Evolutionary conservation across 1,139 yeast genomes (phyloP).

Genomic region (Geotrichum bryndzae): DNA sequence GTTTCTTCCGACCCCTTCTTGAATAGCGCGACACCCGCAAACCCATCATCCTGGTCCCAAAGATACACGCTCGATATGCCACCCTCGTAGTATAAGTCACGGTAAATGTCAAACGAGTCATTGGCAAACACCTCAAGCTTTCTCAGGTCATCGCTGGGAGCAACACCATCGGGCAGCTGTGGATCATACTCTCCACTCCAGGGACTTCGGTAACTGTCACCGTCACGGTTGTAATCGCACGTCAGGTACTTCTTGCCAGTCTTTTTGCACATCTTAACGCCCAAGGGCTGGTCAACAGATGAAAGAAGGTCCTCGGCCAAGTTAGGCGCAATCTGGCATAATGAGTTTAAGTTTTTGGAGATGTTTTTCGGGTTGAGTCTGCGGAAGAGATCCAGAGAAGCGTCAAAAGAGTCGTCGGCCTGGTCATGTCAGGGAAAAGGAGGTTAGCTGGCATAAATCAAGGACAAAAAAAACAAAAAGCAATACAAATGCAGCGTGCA

Average conservation of each 20-base stretch:
- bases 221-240: conserved; percentile 94
- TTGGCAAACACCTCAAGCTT: conserved; percentile 76
- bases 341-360: conserved; percentile 52
- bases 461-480: background rate
- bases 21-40: conserved; percentile 88
- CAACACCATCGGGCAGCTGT: conserved; percentile 56
- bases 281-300: conserved; percentile 81
- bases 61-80: conserved; percentile 85
- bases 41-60: conserved; percentile 69
- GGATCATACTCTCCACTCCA: conserved; percentile 84
- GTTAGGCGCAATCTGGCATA: conserved; percentile 74
- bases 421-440: conserved; percentile 15
- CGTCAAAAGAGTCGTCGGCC: conserved; percentile 69
- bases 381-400: conserved; percentile 80
- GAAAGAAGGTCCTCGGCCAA: conserved; percentile 83
- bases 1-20: conserved; percentile 46
- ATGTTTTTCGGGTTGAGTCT: conserved; percentile 77
- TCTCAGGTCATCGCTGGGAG: conserved; percentile 63
- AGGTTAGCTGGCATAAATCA: background rate
- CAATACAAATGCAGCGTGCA: background rate
- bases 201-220: conserved; percentile 88
- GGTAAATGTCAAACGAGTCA: conserved; percentile 85
- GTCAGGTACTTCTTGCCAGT: conserved; percentile 67
- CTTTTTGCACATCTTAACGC: conserved; percentile 49
- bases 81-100: conserved; percentile 93